Evolutionary conservation across 768 basidiomycete genomes (phyloP).

Genomic region (Pulveroboletus sp.): DNA sequence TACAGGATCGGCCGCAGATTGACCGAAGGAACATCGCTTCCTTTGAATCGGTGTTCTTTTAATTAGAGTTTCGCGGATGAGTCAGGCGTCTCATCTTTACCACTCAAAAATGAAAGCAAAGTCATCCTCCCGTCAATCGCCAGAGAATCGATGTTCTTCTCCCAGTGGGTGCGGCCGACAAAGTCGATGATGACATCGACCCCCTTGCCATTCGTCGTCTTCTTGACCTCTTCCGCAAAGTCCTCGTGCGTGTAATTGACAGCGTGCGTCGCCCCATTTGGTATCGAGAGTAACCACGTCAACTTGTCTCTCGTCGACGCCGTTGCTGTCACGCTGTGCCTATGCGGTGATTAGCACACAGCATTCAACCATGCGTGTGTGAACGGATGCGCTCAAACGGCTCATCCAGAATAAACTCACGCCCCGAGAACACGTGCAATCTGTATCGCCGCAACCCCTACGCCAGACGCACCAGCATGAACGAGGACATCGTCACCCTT

Average conservation of each 20-base stretch:
- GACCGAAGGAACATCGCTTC: constrained; percentile 46
- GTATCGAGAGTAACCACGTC: constrained; percentile 65
- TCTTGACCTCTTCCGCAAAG: constrained; percentile 72
- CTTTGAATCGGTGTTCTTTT: constrained; percentile 35
- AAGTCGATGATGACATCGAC: constrained; percentile 87
- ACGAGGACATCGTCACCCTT: constrained; percentile 75
- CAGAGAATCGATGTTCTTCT: constrained; percentile 66
- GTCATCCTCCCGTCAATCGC: constrained; percentile 76
- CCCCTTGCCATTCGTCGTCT: constrained; percentile 64
- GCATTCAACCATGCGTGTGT: not conserved
- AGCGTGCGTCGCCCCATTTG: constrained; percentile 68
- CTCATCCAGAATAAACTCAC: constrained; percentile 45
- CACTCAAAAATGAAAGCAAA: constrained; percentile 62
- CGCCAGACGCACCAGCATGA: constrained; percentile 90
- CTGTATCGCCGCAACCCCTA: constrained; percentile 87
- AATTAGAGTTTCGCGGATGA: constrained; percentile 19
- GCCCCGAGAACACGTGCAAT: constrained; percentile 72
- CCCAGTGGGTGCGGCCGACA: constrained; percentile 73
- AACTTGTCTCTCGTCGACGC: constrained; percentile 85
- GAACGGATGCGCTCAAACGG: constrained; percentile 4
- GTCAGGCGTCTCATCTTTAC: constrained; percentile 36
- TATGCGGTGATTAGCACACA: constrained; percentile 26
- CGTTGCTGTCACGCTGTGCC: constrained; percentile 75
- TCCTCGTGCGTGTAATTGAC: constrained; percentile 85
- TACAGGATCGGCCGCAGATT: constrained; percentile 67